Conservation (phyloP, 1,284 basidiomycete species). For the Ganoderma lucidum region DNA sequence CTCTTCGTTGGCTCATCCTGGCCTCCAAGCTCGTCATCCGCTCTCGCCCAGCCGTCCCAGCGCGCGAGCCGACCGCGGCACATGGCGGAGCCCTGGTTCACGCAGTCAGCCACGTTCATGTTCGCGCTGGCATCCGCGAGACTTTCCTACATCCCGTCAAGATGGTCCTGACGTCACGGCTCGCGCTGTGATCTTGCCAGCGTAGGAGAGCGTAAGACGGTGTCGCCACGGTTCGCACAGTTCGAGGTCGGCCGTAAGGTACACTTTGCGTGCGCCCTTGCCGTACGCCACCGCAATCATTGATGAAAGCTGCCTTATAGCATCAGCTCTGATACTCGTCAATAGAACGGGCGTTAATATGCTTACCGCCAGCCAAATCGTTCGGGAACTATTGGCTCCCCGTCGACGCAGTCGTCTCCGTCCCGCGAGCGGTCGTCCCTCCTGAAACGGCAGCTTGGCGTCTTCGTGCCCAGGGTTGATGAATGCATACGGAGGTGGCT, state of each 20-base stretch:
- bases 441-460: background rate
- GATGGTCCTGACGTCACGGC: background rate
- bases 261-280: too few species aligned
- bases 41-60: background rate
- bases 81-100: background rate
- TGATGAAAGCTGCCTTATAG: background rate
- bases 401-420: background rate
- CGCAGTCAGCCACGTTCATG: background rate
- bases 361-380: too few species aligned
- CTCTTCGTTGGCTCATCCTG: too few species aligned
- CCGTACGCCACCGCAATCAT: background rate
- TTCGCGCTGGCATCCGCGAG: too few species aligned
- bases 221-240: too few species aligned
- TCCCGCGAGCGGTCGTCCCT: background rate
- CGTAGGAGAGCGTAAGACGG: too few species aligned
- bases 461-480: too few species aligned
- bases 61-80: background rate
- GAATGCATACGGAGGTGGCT: background rate
- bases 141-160: too few species aligned
- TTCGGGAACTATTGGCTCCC: background rate
- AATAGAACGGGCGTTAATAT: too few species aligned
- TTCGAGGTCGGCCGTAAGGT: too few species aligned
- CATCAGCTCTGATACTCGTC: too few species aligned
- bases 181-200: background rate
- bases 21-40: background rate